Evolutionary conservation across 345 rosid genomes (phyloP), one percentile per base, ranked within the genome.

Genomic region (Viola odorata): DNA sequence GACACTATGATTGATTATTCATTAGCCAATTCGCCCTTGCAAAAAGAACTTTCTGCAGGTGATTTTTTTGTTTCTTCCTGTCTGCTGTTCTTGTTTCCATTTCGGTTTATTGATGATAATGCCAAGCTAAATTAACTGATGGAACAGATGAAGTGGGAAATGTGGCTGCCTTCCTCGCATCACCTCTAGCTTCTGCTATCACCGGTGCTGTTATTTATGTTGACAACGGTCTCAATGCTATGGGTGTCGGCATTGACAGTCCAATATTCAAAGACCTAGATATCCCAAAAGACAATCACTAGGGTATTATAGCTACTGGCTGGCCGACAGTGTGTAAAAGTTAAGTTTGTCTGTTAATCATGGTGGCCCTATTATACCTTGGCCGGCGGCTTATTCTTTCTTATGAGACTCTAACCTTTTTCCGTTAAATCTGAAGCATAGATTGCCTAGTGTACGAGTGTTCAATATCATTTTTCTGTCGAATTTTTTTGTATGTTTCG

Each of bases 221-320:
- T 0, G 99, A 90, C 83, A 94, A 94, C 67, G 99, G 99, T 61
- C 85, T 92, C 55, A 89, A 89, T 49, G 88, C 96, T 40, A 92
- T 92, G 98, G 98, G 94, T 3, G 94, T 92, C 1, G 90, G 91
- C 47, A 67, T 89, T 0, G 96, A 92, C 78, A 92, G 98, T 68
- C 98, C 97, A 0, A 73, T 83, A 44, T 83, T 92, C 49, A 77
- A 81, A 60, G 94, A 82, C 61, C 96, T 89, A n/a, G 62, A 81
- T 77, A 86, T 79, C 64, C 82, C 88, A 8, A 79, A 76, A 55
- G 74, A 58, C 67, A 65, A 76, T 62, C 85, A 82, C 55, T 83
- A 81, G 75, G 32, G 32, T 23, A 23, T 23, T 60, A 13, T 32
- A 45, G 41, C 12, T 65, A 10, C 50, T 56, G 40, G 69, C 45